A percentile compares a stretch with the other conserved stretches of the same genome.
phyloP scores from a whole-genome alignment of 108 stramenopile genomes.

The Pseudonitzschia multiseries region DNA sequence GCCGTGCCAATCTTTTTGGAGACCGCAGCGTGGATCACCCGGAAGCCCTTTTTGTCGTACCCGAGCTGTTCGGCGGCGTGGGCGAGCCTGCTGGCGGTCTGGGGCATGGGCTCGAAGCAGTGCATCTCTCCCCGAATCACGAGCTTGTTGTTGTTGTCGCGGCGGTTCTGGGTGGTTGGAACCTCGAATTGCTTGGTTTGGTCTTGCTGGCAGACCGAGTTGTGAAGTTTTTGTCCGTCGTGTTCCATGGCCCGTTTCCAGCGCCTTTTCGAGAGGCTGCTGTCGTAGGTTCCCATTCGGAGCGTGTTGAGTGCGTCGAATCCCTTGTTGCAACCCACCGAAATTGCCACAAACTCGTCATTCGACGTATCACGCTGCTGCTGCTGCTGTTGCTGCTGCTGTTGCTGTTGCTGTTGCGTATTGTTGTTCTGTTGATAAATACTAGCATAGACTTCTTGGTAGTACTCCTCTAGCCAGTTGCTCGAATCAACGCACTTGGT shows the following conservation, averaged over 20 bases:
- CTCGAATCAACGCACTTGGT: conserved; percentile 40
- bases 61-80: conserved; percentile 17
- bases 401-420: neutral
- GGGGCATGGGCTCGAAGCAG: conserved; percentile 69
- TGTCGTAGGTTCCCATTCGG: conserved; percentile 50
- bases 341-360: conserved; percentile 22
- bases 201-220: conserved; percentile 21
- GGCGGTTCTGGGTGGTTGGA: neutral
- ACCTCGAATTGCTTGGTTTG: neutral
- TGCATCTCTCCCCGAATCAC: conserved; percentile 19
- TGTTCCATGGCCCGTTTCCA: conserved; percentile 40
- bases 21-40: conserved; percentile 47
- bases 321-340: conserved; percentile 74
- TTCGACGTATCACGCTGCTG: too few species aligned
- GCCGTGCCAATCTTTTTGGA: conserved; percentile 8
- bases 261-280: conserved; percentile 24
- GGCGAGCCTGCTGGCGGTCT: conserved; percentile 30
- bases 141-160: neutral
- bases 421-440: neutral
- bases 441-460: neutral
- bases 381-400: too few species aligned
- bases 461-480: conserved; percentile 28
- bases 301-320: conserved; percentile 65
- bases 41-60: conserved; percentile 30
- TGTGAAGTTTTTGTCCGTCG: neutral